Conservation (phyloP, 2,329 filamentous ascomycete species). For the Diaporthe velutina region DNA sequence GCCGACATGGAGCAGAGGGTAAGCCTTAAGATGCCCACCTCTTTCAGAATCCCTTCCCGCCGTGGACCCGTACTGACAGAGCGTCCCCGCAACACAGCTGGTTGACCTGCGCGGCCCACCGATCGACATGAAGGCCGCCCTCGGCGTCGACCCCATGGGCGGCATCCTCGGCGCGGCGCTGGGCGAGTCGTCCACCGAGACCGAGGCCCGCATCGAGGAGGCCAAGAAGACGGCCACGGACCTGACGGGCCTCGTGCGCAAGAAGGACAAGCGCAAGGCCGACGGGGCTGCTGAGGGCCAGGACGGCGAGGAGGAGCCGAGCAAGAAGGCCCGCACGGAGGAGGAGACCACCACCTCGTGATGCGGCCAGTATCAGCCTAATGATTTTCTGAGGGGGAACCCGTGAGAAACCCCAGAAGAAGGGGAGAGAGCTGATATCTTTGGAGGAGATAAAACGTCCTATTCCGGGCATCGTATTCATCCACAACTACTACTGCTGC, state of each 20-base stretch:
- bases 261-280: slow-evolving; percentile 65
- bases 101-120: slow-evolving; percentile 76
- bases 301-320: slow-evolving; percentile 46
- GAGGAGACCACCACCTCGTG: slow-evolving; percentile 33
- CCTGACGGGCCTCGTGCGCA: slow-evolving; percentile 80
- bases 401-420: background rate
- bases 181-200: slow-evolving; percentile 71
- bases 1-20: slow-evolving; percentile 83
- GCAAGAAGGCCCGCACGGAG: slow-evolving; percentile 54
- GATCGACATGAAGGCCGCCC: slow-evolving; percentile 67
- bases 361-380: background rate
- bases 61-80: background rate
- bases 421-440: background rate
- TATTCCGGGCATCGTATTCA: background rate
- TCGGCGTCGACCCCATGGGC: slow-evolving; percentile 64
- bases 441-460: background rate
- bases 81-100: slow-evolving; percentile 58
- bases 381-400: background rate
- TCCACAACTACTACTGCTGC: background rate
- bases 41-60: background rate
- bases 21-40: slow-evolving; percentile 51
- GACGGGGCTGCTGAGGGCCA: slow-evolving; percentile 48
- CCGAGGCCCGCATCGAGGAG: slow-evolving; percentile 76
- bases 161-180: slow-evolving; percentile 75
- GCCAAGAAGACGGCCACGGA: slow-evolving; percentile 82